A percentile compares a stretch with the other conserved stretches of the same genome.
These are phyloP conservation scores for Iberis pinnata DNA, from an alignment of 345 rosid species.

Conservation along the genomic window DNA sequence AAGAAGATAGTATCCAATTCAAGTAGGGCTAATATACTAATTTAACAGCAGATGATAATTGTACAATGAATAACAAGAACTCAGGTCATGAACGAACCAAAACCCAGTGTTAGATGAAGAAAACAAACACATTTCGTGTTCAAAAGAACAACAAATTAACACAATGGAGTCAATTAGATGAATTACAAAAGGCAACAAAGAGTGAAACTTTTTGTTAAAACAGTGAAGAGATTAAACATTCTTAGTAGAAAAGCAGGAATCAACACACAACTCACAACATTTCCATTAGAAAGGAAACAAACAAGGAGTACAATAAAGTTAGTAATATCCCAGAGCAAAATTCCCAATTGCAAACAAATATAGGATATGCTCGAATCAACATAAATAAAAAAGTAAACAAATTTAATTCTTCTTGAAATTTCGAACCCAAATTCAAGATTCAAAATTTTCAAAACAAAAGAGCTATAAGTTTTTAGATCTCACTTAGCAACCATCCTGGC, in stretches of 20 bases:
- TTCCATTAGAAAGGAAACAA: constrained; percentile 18
- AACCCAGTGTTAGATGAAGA: background rate
- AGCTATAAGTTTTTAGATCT: constrained; percentile 31
- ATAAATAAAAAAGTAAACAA: constrained; percentile 4
- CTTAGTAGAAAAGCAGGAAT: constrained; percentile 13
- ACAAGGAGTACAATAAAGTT: constrained; percentile 22
- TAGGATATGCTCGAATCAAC: constrained; percentile 15
- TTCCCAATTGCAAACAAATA: constrained; percentile 17
- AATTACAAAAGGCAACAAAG: background rate
- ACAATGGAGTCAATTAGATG: background rate
- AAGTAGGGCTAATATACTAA: background rate
- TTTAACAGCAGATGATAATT: background rate
- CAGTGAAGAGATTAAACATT: background rate
- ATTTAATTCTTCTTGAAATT: constrained; percentile 4
- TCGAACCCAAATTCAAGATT: background rate
- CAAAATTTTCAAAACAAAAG: constrained; percentile 1
- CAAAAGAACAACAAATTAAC: background rate
- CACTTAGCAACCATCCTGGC: constrained; percentile 96
- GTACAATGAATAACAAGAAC: constrained; percentile 1
- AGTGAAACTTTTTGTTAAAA: background rate
- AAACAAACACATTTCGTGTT: background rate
- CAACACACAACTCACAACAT: constrained; percentile 21
- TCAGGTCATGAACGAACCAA: background rate
- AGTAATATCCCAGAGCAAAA: constrained; percentile 21
- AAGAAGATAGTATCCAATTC: background rate